Conservation (phyloP, 768 basidiomycete genomes). For the Amyloporia xantha region DNA sequence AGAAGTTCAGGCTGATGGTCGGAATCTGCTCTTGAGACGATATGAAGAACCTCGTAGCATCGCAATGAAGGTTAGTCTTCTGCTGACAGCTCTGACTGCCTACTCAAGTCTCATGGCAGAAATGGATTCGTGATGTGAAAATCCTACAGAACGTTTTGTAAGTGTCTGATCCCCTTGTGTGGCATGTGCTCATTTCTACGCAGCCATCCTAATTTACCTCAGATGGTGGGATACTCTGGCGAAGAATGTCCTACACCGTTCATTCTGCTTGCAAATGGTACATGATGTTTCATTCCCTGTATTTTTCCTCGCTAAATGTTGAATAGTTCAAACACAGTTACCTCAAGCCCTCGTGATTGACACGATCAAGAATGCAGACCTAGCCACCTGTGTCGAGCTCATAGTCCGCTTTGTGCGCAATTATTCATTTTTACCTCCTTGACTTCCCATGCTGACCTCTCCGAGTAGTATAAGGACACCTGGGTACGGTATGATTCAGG, state of each 20-base stretch:
- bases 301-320: not conserved
- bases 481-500: too few species aligned
- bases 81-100: too few species aligned
- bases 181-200: not conserved
- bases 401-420: slow-evolving; percentile 29
- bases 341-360: slow-evolving; percentile 35
- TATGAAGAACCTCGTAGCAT: slow-evolving; percentile 33
- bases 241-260: slow-evolving; percentile 41
- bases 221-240: slow-evolving; percentile 45
- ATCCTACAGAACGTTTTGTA: slow-evolving; percentile 44
- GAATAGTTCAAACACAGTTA: slow-evolving; percentile 35
- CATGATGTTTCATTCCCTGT: not conserved
- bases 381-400: slow-evolving; percentile 31
- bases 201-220: slow-evolving; percentile 46
- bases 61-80: slow-evolving; percentile 26
- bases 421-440: slow-evolving; percentile 3
- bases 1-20: slow-evolving; percentile 35
- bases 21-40: slow-evolving; percentile 34
- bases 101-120: too few species aligned
- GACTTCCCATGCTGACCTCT: too few species aligned
- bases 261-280: slow-evolving; percentile 45
- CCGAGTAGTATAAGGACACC: slow-evolving; percentile 42
- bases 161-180: not conserved
- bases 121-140: slow-evolving; percentile 46
- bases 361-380: slow-evolving; percentile 28